A percentile compares a stretch with the other conserved stretches of the same genome.
These are phyloP conservation scores for Chlorella sorokiniana DNA, from an alignment of 139 green algal species.

Conservation along the genomic window DNA sequence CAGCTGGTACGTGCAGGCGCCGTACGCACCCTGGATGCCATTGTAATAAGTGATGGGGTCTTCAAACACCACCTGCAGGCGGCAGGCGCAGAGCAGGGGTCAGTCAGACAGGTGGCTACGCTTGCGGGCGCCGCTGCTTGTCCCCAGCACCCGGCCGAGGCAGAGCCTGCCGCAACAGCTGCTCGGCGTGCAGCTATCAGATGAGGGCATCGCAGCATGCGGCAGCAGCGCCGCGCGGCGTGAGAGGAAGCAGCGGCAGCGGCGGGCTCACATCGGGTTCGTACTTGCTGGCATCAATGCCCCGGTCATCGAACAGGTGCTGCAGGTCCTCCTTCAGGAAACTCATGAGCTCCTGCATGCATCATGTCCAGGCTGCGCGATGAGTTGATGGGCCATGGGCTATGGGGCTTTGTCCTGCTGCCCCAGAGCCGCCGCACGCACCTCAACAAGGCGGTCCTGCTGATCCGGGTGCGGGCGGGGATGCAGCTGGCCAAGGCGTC, in stretches of 20 bases:
- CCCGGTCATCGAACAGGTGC: slow-evolving; percentile 80
- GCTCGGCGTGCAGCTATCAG: neutral
- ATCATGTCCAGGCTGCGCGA: neutral
- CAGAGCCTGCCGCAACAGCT: too few relatives aligned
- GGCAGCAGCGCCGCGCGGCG: neutral
- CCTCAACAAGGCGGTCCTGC: too few relatives aligned
- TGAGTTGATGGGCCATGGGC: neutral
- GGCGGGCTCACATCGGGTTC: slow-evolving; percentile 28
- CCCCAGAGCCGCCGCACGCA: too few relatives aligned
- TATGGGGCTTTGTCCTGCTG: too few relatives aligned
- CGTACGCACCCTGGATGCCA: slow-evolving; percentile 30
- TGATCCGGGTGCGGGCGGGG: too few relatives aligned
- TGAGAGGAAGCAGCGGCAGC: neutral
- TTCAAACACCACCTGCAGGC: neutral
- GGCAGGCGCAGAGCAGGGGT: neutral
- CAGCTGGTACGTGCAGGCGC: neutral
- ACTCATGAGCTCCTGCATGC: slow-evolving; percentile 20
- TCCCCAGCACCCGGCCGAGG: too few relatives aligned
- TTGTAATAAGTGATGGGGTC: slow-evolving; percentile 60
- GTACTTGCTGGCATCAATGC: slow-evolving; percentile 65
- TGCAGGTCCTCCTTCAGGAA: slow-evolving; percentile 67
- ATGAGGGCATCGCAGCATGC: neutral
- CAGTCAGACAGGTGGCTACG: too few relatives aligned
- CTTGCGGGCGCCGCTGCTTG: too few relatives aligned
- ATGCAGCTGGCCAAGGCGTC: too few relatives aligned